Base-by-base conservation (phyloP, 805 yeast species). In the Saccharomycopsis capsularis region DNA sequence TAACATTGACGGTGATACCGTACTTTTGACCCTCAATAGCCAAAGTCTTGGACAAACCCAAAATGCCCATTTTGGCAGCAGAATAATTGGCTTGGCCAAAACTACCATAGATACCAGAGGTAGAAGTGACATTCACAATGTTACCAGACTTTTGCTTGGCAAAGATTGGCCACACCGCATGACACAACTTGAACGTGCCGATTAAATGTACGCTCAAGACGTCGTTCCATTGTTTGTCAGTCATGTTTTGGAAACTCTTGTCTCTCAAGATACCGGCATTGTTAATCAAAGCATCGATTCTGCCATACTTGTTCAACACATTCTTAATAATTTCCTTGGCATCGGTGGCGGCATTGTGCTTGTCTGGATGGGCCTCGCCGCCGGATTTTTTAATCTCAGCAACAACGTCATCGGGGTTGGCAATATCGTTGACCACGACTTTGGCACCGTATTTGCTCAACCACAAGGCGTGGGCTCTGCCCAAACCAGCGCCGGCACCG, bases 71-170 rank as follows among this genome's bases (percentile, higher is more conserved):
- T 70, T 91, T 91, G 41, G 98, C 97, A 29, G 97, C 81, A 19
- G 96, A 82, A 67, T 91, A 91, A 71, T 91, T 91, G 37, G 96
- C 87, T 70, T 91, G 99, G 45, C 99, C 99, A 69, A 91, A 91
- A 71, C 85, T 88, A 56, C 99, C 99, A 66, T 91, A 91, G 58
- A 91, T 89, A 56, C 98, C 99, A 2, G 97, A 89, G 7, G 98
- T 91, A 18, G 96, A 89, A 22, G 97, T 77, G 40, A 95, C 86
- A 68, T 91, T 91, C 57, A 91, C 77, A 49, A 91, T 82, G 55
- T 79, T 75, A 58, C 98, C 97, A 47, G 76, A 74, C 57, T 81
- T 79, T 67, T 90, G 88, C 63, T 86, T 77, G 48, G 75, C 57
- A 65, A 91, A 86, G 56, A 84, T 70, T 34, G 96, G 97, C 97